Evolutionary conservation across 768 basidiomycete species (phyloP).

Genomic region (Tulasnella calospora): DNA sequence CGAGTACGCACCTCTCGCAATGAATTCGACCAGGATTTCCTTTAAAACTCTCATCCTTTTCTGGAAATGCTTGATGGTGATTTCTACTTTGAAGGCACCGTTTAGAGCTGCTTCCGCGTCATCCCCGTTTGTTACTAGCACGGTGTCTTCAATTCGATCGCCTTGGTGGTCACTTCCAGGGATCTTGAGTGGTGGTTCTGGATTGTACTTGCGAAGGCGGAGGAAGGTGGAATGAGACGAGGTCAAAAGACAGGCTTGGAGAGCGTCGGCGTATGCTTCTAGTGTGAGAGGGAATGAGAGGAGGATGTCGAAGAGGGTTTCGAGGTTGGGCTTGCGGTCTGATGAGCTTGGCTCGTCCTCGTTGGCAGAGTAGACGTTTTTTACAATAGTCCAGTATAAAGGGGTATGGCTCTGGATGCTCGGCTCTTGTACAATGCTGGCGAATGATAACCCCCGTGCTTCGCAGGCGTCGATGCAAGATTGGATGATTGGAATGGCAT

Average conservation of each 20-base stretch:
- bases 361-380: constrained; percentile 40
- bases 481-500: constrained; percentile 45
- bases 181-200: background rate
- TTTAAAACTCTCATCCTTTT: constrained; percentile 64
- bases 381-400: constrained; percentile 70
- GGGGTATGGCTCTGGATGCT: constrained; percentile 62
- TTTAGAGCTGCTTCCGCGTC: constrained; percentile 38
- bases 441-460: constrained; percentile 47
- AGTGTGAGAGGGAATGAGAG: constrained; percentile 46
- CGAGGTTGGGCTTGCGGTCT: background rate
- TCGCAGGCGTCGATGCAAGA: constrained; percentile 61
- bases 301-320: constrained; percentile 50
- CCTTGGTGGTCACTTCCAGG: constrained; percentile 38
- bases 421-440: constrained; percentile 55
- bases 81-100: constrained; percentile 50
- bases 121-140: constrained; percentile 32
- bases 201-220: constrained; percentile 44
- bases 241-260: constrained; percentile 59
- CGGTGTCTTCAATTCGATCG: constrained; percentile 51
- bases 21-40: constrained; percentile 56
- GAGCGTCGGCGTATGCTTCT: constrained; percentile 54
- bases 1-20: constrained; percentile 47
- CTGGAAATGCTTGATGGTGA: constrained; percentile 46
- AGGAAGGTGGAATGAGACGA: constrained; percentile 61
- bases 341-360: background rate